Base-by-base conservation (phyloP, 2,329 filamentous ascomycete species). In the Trichoderma asperellum region DNA sequence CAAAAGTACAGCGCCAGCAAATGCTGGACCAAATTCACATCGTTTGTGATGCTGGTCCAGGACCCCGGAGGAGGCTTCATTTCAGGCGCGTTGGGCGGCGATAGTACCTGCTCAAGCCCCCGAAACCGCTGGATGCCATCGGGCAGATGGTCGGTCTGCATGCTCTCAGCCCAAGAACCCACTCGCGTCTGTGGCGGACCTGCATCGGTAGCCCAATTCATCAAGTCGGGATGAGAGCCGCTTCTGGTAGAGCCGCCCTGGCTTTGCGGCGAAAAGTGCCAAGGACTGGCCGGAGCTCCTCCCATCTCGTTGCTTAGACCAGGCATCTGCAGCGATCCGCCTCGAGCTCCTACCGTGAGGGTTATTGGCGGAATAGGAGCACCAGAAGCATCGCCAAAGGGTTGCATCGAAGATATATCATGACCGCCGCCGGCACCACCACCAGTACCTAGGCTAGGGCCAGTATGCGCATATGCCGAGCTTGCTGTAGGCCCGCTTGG, bases 1-100 rank as follows among this genome's bases (percentile, higher is more conserved):
- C 89, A 91, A 73, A 92, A 92, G 79, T 92, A 92, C 37, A 92
- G 81, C 0, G 86, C 83, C 64, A 92, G 79, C 11, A 92, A 81
- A 73, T 90, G 88, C 71, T 89, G 83, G 1, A 92, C 87, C 35
- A 92, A 83, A 14, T 77, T 79, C 14, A 81, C 74, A 72, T 92
- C 89, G 3, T 77, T 75, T 2, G 89, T 91, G 27, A 92, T 83
- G 49, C 74, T 81, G 1, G 90, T 91, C 90, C 90, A 92, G 0
- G 81, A 82, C 4, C 75, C 78, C 0, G 81, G 74, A 0, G 83
- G 79, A 0, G 81, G 76, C 71, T 81, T 81, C 74, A 81, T 78
- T 47, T 84, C 82, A 0, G 83, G 79, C 37, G 81, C 74, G 29
- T 82, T 81, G 16, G 82, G 74, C 0, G 85, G 83, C 0, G 83